Evolutionary conservation across 169 alveolate species (phyloP).

Genomic region (Miamiensis avidus): DNA sequence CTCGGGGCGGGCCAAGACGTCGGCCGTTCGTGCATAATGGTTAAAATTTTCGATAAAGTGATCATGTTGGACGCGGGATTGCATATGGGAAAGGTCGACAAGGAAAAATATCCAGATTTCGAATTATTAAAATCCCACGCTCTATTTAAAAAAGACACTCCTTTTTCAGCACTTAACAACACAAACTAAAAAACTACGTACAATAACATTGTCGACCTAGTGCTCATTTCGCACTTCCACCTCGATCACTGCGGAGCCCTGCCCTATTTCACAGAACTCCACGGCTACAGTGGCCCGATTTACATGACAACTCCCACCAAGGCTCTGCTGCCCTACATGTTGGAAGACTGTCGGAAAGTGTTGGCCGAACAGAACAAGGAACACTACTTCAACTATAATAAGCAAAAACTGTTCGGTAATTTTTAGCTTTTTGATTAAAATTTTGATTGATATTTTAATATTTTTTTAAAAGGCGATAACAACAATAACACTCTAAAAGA

Average conservation of each 20-base stretch:
- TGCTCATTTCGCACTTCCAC: constrained; percentile 97
- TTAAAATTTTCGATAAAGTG: constrained; percentile 90
- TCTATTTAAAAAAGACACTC: neutral
- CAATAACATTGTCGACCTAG: constrained; percentile 86
- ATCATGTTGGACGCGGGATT: constrained; percentile 98
- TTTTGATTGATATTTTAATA: too few species aligned
- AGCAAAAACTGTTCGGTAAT: too few species aligned
- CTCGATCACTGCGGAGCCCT: constrained; percentile 99
- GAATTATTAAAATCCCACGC: constrained; percentile 26
- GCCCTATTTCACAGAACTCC: constrained; percentile 96
- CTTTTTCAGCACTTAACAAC: constrained; percentile 12
- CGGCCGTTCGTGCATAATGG: constrained; percentile 96
- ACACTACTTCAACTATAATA: neutral
- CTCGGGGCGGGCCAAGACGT: constrained; percentile 99
- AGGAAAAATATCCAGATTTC: constrained; percentile 95
- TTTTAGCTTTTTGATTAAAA: too few species aligned
- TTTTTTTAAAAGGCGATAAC: neutral
- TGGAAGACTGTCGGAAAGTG: constrained; percentile 95
- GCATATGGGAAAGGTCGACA: constrained; percentile 94
- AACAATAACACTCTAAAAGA: neutral
- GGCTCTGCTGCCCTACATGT: constrained; percentile 95
- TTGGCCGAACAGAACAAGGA: constrained; percentile 69
- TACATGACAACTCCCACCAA: constrained; percentile 97
- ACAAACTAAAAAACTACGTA: constrained; percentile 36
- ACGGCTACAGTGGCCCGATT: constrained; percentile 91